These are phyloP conservation scores for Acacia confusa DNA, from an alignment of 306 rosid genomes.

Conservation along the genomic window DNA sequence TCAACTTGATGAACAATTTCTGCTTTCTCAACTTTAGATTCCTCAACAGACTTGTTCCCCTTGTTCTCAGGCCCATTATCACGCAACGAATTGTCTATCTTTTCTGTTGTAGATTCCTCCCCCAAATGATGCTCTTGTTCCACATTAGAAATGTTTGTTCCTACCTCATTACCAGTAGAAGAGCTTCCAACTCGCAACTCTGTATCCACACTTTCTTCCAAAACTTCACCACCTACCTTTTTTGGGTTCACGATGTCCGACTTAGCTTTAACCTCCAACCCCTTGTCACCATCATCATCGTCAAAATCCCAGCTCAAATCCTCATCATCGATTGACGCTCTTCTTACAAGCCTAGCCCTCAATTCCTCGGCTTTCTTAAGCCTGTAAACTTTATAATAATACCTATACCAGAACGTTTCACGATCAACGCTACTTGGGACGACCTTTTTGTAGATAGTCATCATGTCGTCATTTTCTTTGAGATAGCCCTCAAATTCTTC, in stretches of 20 bases:
- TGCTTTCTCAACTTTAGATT: constrained; percentile 27
- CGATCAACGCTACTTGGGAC: constrained; percentile 58
- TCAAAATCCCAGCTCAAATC: constrained; percentile 91
- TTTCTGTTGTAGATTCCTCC: constrained; percentile 36
- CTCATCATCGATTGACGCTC: constrained; percentile 61
- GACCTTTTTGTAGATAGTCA: constrained; percentile 43
- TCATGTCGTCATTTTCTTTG: constrained; percentile 47
- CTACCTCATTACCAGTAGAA: constrained; percentile 3
- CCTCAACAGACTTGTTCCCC: constrained; percentile 35
- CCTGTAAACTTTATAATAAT: constrained; percentile 62
- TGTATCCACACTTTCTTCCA: constrained; percentile 24
- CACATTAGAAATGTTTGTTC: constrained; percentile 11
- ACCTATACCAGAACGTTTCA: constrained; percentile 67
- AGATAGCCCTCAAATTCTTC: constrained; percentile 55
- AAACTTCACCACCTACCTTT: constrained; percentile 32
- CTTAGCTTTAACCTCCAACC: constrained; percentile 27
- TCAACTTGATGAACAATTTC: constrained; percentile 33
- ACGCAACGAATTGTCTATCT: background rate
- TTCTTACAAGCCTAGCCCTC: constrained; percentile 63
- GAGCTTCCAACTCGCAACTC: constrained; percentile 23
- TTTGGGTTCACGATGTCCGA: constrained; percentile 8
- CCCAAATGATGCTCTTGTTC: constrained; percentile 27
- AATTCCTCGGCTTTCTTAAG: constrained; percentile 65
- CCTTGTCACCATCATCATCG: constrained; percentile 56
- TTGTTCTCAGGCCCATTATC: constrained; percentile 23